phyloP scores from a whole-genome alignment of 2,329 filamentous ascomycete genomes.

The Elsinoe batatas region DNA sequence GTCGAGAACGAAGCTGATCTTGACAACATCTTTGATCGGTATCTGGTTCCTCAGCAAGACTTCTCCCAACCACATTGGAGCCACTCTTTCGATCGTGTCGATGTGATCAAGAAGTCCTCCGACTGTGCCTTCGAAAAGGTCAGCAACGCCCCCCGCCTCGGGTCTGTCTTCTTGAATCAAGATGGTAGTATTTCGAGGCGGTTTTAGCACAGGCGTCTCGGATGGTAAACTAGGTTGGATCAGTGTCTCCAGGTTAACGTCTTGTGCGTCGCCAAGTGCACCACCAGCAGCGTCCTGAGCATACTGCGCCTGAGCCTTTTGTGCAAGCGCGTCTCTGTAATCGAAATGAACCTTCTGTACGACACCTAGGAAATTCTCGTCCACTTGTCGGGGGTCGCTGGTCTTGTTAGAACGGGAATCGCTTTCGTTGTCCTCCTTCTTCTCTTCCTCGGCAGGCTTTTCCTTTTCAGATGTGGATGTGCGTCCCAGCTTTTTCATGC shows the following conservation, averaged over 20 bases:
- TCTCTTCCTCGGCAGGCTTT: constrained; percentile 56
- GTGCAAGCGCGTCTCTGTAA: constrained; percentile 58
- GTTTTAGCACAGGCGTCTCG: constrained; percentile 67
- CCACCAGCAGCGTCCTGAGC: constrained; percentile 28
- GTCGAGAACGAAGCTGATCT: constrained; percentile 87
- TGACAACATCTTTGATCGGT: constrained; percentile 81
- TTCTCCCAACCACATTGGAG: constrained; percentile 87
- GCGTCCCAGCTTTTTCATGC: constrained; percentile 70
- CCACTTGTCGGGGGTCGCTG: constrained; percentile 60
- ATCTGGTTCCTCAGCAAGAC: constrained; percentile 72
- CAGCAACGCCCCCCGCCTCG: constrained; percentile 57
- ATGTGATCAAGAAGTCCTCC: constrained; percentile 65
- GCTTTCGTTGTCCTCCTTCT: constrained; percentile 51
- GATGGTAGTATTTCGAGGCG: constrained; percentile 54
- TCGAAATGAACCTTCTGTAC: constrained; percentile 63
- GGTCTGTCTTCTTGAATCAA: constrained; percentile 57
- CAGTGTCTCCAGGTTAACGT: constrained; percentile 45
- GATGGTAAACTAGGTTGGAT: constrained; percentile 60
- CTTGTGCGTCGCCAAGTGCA: constrained; percentile 14
- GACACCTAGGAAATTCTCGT: constrained; percentile 64
- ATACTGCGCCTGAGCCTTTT: constrained; percentile 29
- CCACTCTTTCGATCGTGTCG: constrained; percentile 74
- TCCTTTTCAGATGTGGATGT: constrained; percentile 55
- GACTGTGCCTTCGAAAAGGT: constrained; percentile 85
- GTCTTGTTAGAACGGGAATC: constrained; percentile 47